Base-by-base conservation (phyloP, 2,329 filamentous ascomycete species). In the Grosmannia clavigera region DNA sequence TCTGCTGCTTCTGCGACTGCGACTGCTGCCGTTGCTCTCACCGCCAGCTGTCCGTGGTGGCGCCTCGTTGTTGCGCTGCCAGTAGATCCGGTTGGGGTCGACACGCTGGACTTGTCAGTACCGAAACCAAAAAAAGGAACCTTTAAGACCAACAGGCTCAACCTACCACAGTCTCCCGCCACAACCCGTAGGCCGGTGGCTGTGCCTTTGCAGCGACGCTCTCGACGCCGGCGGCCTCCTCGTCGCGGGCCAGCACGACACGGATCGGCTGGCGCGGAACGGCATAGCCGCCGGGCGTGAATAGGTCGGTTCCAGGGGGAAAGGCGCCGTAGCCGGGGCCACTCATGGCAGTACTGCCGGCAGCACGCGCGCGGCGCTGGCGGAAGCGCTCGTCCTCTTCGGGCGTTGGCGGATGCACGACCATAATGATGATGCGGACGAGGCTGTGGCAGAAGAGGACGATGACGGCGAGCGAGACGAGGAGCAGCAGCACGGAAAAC, bases 101-200 rank as follows among this genome's bases (percentile, higher is more conserved):
- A 91, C 86, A 55, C 88, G 80, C 82, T 88, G 66, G 33, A 6
- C 19, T 5, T n/a, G 51, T 54, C 12, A 35, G 43, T 12, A 40
- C 2, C 33, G 16, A 27, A 29, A 31, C 5, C 40, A 27, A 40
- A 11, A 59, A 25, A 29, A 31, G 5, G 9, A 48, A 19, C 5
- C 29, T 27, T 52, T 10, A 9, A 40, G 4, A 43, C 3, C 3
- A 27, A 4, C n/a, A 38, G 16, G 16, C 16, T 27, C 51, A 3
- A 83, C 85, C 71, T 79, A 89, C 86, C 72, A 94, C 88, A 67
- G 87, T 92, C 70, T 86, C 85, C 58, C 90, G 79, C 88, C 90
- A 95, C 1, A 90, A 75, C 0, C 91, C 91, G 69, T 96, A 96
- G 2, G 90, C 90, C 0, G 92, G 91, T 4, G 92, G 91, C 10